Conservation (phyloP, 202 grass and related monocot species). For the Musa balbisiana region DNA sequence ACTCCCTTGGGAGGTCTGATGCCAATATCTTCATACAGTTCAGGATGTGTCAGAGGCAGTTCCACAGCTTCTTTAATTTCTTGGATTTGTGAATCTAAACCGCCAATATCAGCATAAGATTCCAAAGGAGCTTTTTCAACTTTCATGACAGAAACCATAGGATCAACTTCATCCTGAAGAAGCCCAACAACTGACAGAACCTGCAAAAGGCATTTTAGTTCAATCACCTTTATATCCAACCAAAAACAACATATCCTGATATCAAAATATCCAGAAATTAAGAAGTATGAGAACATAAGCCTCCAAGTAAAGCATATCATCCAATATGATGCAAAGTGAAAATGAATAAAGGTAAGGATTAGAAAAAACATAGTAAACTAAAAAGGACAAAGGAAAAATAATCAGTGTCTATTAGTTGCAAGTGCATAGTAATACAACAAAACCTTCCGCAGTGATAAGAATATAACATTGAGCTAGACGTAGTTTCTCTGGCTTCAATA, state of each 20-base stretch:
- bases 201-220: slow-evolving; percentile 29
- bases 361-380: neutral
- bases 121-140: slow-evolving; percentile 90
- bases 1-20: slow-evolving; percentile 95
- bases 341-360: neutral
- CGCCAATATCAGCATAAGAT: slow-evolving; percentile 93
- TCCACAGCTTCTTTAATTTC: slow-evolving; percentile 98
- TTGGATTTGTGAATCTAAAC: slow-evolving; percentile 92
- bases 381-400: neutral
- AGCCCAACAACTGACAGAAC: slow-evolving; percentile 86
- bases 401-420: no score
- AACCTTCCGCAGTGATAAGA: no score
- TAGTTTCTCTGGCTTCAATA: no score
- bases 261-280: neutral
- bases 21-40: slow-evolving; percentile 92
- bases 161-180: slow-evolving; percentile 93
- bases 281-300: neutral
- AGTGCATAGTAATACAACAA: no score
- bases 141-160: slow-evolving; percentile 99
- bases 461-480: no score
- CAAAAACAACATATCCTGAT: neutral
- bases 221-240: neutral
- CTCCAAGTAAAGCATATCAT: neutral
- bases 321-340: neutral
- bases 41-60: slow-evolving; percentile 84